A percentile compares a stretch with the other conserved stretches of the same genome.
Evolutionary conservation across 164 flowering plant genomes (phyloP).

Genomic region (Chimonanthus praecox): DNA sequence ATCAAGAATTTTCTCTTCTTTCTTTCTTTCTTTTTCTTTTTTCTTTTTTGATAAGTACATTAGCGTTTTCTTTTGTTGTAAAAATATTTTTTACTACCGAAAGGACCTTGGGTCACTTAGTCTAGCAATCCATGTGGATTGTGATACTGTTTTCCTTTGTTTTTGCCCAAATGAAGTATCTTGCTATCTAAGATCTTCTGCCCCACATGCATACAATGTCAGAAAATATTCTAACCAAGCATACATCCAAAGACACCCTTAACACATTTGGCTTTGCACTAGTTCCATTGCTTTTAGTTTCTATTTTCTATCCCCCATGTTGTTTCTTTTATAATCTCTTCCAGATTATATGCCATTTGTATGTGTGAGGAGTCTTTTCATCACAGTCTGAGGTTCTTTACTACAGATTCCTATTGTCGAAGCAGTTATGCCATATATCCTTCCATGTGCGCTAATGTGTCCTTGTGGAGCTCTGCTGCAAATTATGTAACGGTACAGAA

Average conservation of each 20-base stretch:
- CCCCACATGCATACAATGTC: background rate
- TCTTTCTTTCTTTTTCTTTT: no score
- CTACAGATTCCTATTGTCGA: conserved; percentile 21
- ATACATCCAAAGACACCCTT: background rate
- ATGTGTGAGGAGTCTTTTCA: background rate
- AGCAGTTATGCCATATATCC: conserved; percentile 13
- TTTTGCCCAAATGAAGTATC: background rate
- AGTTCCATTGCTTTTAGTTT: no score
- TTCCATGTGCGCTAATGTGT: conserved; percentile 14
- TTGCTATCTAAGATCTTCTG: background rate
- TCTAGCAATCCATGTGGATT: background rate
- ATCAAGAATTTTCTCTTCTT: no score
- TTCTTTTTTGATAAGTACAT: background rate
- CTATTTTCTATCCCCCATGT: no score
- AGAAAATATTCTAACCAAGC: background rate
- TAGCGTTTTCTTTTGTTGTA: no score
- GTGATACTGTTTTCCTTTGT: background rate
- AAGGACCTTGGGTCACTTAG: background rate
- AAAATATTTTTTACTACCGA: background rate
- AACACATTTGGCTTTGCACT: background rate
- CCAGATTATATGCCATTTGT: background rate
- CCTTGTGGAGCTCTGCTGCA: conserved; percentile 46
- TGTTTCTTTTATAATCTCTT: background rate
- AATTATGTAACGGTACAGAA: conserved; percentile 34
- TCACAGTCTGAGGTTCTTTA: background rate